These are phyloP conservation scores for Clitoria ternatea DNA, from an alignment of 306 rosid genomes.

Conservation along the genomic window DNA sequence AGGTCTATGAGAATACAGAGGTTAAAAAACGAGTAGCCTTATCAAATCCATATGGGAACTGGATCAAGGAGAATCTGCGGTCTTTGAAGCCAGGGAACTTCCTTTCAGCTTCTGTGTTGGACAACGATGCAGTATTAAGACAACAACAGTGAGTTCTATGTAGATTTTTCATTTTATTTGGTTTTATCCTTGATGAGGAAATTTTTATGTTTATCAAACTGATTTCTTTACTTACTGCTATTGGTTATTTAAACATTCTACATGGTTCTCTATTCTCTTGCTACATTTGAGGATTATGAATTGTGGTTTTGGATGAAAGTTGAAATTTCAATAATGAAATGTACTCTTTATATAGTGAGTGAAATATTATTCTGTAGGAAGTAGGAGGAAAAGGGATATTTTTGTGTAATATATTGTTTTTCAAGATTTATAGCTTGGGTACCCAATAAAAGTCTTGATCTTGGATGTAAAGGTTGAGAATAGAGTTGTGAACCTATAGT, in stretches of 20 bases:
- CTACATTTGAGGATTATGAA: slow-evolving; percentile 5
- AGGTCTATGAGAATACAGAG: slow-evolving; percentile 97
- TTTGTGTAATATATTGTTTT: neutral
- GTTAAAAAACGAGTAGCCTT: slow-evolving; percentile 90
- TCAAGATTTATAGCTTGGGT: neutral
- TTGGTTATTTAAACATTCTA: slow-evolving; percentile 3
- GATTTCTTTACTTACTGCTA: slow-evolving; percentile 9
- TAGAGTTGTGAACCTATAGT: neutral
- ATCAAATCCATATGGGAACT: slow-evolving; percentile 83
- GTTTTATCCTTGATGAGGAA: slow-evolving; percentile 9
- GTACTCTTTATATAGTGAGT: slow-evolving; percentile 6
- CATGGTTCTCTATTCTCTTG: slow-evolving; percentile 6
- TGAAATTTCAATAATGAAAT: neutral
- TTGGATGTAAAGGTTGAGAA: neutral
- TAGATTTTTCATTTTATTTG: slow-evolving; percentile 11
- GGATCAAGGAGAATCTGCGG: slow-evolving; percentile 82
- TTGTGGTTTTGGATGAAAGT: slow-evolving; percentile 7
- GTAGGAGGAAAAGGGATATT: slow-evolving; percentile 5
- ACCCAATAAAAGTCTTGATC: neutral
- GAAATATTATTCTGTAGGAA: slow-evolving; percentile 4
- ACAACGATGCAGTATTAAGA: slow-evolving; percentile 75
- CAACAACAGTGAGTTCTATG: slow-evolving; percentile 74
- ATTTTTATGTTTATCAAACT: slow-evolving; percentile 14
- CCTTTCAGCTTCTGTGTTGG: slow-evolving; percentile 69
- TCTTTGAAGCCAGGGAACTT: slow-evolving; percentile 71